A percentile compares a stretch with the other conserved stretches of the same genome.
Evolutionary conservation across 805 yeast species (phyloP).

Genomic region (Lachancea lanzarotensis): DNA sequence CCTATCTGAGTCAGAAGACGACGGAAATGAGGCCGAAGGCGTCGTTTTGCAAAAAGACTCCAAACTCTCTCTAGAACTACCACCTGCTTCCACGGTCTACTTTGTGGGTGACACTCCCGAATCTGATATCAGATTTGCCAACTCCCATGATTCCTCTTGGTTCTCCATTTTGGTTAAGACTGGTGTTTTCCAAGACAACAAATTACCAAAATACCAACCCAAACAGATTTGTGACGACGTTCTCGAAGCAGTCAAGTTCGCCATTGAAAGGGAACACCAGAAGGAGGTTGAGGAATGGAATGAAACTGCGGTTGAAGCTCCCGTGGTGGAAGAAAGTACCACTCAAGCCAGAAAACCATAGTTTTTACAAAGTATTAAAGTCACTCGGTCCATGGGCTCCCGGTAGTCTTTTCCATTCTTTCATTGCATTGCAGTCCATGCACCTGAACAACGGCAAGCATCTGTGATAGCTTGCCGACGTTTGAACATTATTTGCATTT

Average conservation of each 20-base stretch:
- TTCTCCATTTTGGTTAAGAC: conserved; percentile 78
- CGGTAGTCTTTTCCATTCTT: background rate
- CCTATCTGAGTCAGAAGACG: conserved; percentile 19
- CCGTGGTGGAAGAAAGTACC: conserved; percentile 37
- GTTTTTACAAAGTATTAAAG: too few relatives aligned
- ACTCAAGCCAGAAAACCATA: background rate
- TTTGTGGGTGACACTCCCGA: conserved; percentile 90
- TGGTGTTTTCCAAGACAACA: conserved; percentile 79
- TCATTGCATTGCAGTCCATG: conserved; percentile 5
- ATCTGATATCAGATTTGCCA: conserved; percentile 81
- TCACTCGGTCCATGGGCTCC: too few relatives aligned
- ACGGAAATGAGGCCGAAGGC: conserved; percentile 32
- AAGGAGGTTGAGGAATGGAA: conserved; percentile 74
- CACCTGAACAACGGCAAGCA: background rate
- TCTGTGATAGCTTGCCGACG: background rate
- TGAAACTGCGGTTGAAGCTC: conserved; percentile 44
- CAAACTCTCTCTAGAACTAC: conserved; percentile 48
- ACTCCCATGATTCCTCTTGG: conserved; percentile 81
- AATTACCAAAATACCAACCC: conserved; percentile 72
- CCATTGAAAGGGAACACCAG: conserved; percentile 73
- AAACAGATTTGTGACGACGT: conserved; percentile 68
- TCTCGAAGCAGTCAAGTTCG: conserved; percentile 75
- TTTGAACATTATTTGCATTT: conserved; percentile 1
- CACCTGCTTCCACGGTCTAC: conserved; percentile 80
- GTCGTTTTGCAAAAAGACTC: conserved; percentile 41